Evolutionary conservation across 2,329 filamentous ascomycete genomes (phyloP).

Genomic region (Fusarium citri): DNA sequence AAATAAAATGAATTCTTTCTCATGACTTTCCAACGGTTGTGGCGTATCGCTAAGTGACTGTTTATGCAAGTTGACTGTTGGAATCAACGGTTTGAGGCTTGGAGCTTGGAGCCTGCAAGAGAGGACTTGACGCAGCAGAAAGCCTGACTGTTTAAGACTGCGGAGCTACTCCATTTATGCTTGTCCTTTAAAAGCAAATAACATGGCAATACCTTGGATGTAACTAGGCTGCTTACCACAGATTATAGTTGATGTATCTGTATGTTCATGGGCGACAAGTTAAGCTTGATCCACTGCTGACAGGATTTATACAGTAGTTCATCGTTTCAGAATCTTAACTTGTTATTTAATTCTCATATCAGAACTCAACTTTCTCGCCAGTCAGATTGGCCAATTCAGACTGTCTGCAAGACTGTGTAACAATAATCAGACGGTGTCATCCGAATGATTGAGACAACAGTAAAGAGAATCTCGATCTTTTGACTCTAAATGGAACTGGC

Average conservation of each 20-base stretch:
- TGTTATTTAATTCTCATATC: neutral
- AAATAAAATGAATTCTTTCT: slow-evolving; percentile 13
- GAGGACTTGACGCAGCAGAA: neutral
- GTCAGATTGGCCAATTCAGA: neutral
- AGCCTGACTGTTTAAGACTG: neutral
- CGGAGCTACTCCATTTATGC: neutral
- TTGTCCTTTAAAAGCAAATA: neutral
- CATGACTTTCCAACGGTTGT: neutral
- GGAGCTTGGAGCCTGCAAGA: neutral
- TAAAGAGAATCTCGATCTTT: neutral
- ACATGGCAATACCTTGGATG: neutral
- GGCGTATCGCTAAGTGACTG: neutral
- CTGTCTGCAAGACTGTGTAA: neutral
- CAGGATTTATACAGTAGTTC: neutral
- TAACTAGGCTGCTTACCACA: neutral
- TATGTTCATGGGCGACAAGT: neutral
- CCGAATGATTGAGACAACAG: neutral
- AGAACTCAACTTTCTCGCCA: neutral
- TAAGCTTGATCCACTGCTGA: neutral
- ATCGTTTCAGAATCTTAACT: neutral
- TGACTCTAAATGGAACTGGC: neutral
- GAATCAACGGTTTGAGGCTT: neutral
- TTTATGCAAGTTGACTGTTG: neutral
- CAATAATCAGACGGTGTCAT: neutral
- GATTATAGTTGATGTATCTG: neutral